These are phyloP conservation scores for Cladosporium sp. DNA, from an alignment of 2,329 filamentous ascomycete species.

Conservation along the genomic window DNA sequence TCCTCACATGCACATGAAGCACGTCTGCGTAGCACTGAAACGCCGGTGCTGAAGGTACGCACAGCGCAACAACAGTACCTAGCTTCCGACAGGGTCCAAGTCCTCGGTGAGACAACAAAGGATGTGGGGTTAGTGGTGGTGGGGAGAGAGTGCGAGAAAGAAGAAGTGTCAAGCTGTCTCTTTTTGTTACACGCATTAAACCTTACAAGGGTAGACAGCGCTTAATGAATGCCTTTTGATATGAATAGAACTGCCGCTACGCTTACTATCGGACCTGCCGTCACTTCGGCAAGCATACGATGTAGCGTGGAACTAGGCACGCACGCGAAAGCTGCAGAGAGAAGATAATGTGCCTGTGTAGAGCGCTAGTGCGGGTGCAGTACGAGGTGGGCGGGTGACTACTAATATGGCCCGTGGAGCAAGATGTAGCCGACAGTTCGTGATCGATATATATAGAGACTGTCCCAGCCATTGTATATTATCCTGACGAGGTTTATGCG, in stretches of 20 bases:
- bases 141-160: not conserved
- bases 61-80: not conserved
- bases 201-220: not conserved
- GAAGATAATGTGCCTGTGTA: not conserved
- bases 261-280: conserved; percentile 1
- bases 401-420: not conserved
- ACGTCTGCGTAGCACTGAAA: conserved; percentile 11
- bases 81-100: conserved; percentile 5
- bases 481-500: not conserved
- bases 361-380: conserved; percentile 1
- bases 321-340: not conserved
- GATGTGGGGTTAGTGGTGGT: not conserved
- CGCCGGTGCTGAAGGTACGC: conserved; percentile 3
- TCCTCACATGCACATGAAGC: conserved; percentile 8
- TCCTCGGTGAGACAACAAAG: not conserved
- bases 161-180: not conserved
- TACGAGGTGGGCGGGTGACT: not conserved
- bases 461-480: not conserved
- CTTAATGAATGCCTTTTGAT: not conserved
- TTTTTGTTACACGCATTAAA: not conserved
- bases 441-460: not conserved
- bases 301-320: not conserved
- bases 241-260: not conserved
- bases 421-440: not conserved
- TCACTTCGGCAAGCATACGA: conserved; percentile 4